These are phyloP conservation scores for Lactifluus echinatus DNA, from an alignment of 768 basidiomycete genomes.

Conservation along the genomic window DNA sequence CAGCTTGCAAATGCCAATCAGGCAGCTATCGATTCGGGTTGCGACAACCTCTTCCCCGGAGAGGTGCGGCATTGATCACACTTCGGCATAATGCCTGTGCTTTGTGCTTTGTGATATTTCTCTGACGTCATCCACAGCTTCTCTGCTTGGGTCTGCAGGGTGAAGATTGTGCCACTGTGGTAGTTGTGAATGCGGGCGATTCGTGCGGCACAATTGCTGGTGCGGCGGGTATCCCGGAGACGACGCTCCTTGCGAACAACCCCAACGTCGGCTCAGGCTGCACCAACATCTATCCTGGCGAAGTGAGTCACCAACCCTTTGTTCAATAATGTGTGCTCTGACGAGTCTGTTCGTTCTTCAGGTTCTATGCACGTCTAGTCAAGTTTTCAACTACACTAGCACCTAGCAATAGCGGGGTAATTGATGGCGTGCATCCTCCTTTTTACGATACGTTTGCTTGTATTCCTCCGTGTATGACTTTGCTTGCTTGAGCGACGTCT, in stretches of 20 bases:
- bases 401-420: no score
- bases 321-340: not conserved
- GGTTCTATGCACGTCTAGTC: not conserved
- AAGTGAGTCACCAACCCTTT: conserved; percentile 40
- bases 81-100: no score
- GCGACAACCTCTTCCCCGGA: conserved; percentile 31
- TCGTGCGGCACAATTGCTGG: conserved; percentile 39
- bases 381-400: no score
- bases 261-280: conserved; percentile 53
- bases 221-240: conserved; percentile 39
- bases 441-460: no score
- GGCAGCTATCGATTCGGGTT: conserved; percentile 40
- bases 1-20: conserved; percentile 50
- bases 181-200: conserved; percentile 41
- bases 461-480: no score
- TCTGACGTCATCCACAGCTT: not conserved
- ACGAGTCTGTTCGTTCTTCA: not conserved
- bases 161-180: conserved; percentile 48
- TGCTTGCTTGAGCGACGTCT: no score
- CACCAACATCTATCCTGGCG: conserved; percentile 63
- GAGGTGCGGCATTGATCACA: conserved; percentile 31
- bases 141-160: conserved; percentile 51
- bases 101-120: no score
- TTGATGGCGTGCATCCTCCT: no score
- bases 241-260: conserved; percentile 62